phyloP scores from a whole-genome alignment of 345 rosid genomes.

The Triadica sebifera region DNA sequence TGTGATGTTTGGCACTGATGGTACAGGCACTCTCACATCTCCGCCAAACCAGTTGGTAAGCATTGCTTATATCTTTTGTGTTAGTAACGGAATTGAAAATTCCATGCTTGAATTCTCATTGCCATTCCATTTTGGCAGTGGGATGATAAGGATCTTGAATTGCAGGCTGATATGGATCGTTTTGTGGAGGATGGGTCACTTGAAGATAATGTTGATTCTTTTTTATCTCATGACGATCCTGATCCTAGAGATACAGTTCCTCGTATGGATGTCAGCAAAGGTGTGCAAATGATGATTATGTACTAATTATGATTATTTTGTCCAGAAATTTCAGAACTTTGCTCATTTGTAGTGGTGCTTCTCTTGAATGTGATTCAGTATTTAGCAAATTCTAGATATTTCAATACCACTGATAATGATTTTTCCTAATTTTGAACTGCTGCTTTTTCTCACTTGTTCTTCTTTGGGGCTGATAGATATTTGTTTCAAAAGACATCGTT shows the following conservation, averaged over 20 bases:
- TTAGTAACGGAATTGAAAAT: conserved; percentile 29
- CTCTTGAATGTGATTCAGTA: conserved; percentile 14
- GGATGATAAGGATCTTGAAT: conserved; percentile 67
- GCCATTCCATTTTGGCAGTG: conserved; percentile 59
- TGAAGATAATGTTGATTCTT: conserved; percentile 95
- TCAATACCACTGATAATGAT: conserved; percentile 7
- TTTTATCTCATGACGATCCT: conserved; percentile 82
- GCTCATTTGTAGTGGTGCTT: background rate
- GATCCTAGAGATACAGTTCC: conserved; percentile 81
- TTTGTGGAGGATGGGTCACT: conserved; percentile 95
- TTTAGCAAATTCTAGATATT: conserved; percentile 5
- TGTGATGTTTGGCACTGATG: conserved; percentile 73
- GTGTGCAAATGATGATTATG: conserved; percentile 26
- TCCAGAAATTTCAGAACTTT: background rate
- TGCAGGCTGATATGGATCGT: conserved; percentile 95
- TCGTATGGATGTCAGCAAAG: conserved; percentile 84
- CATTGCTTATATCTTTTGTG: conserved; percentile 20
- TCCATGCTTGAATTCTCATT: conserved; percentile 45
- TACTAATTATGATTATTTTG: background rate
- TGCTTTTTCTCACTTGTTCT: background rate
- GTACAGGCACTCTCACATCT: conserved; percentile 77
- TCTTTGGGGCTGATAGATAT: background rate
- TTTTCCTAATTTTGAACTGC: background rate
- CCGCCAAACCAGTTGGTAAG: conserved; percentile 93
- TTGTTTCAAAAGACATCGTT: background rate